A percentile compares a stretch with the other conserved stretches of the same genome.
Conservation (phyloP, 768 basidiomycete species). For the Termitomyces sp. region DNA sequence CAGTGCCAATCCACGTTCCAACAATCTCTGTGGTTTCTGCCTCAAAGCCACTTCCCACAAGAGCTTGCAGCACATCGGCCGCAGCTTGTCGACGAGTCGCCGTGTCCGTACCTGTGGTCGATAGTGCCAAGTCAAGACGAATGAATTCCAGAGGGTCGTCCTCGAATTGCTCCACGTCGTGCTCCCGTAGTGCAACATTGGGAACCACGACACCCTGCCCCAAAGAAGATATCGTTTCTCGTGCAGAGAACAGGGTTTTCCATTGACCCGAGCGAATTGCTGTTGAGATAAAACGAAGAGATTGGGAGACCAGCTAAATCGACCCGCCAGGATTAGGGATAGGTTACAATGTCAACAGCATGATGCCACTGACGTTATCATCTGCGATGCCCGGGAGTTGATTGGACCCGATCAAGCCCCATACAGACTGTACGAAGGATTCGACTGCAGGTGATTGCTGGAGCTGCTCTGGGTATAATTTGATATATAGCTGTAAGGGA, state of each 20-base stretch:
- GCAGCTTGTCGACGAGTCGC: slow-evolving; percentile 90
- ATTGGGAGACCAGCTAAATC: slow-evolving; percentile 81
- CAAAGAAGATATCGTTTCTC: slow-evolving; percentile 77
- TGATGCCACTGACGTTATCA: slow-evolving; percentile 51
- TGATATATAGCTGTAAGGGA: slow-evolving; percentile 62
- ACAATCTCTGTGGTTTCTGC: slow-evolving; percentile 84
- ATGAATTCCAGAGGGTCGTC: slow-evolving; percentile 97
- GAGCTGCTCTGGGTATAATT: slow-evolving; percentile 77
- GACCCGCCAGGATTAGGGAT: not conserved
- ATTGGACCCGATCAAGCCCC: slow-evolving; percentile 77
- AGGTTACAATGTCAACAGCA: not conserved
- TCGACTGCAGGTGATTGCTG: slow-evolving; percentile 58
- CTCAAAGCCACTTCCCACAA: slow-evolving; percentile 80
- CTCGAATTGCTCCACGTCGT: slow-evolving; percentile 94
- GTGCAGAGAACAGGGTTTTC: slow-evolving; percentile 71
- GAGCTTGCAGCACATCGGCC: slow-evolving; percentile 90
- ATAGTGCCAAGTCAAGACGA: slow-evolving; percentile 74
- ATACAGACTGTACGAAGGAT: slow-evolving; percentile 82
- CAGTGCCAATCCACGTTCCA: slow-evolving; percentile 75
- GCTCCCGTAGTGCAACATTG: slow-evolving; percentile 83
- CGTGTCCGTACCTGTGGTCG: slow-evolving; percentile 57
- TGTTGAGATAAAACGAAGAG: slow-evolving; percentile 86
- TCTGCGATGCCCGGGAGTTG: slow-evolving; percentile 66
- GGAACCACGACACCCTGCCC: slow-evolving; percentile 90
- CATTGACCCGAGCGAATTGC: slow-evolving; percentile 88